Conservation (phyloP, 495 filamentous ascomycete genomes). For the Penicillium turbatum region DNA sequence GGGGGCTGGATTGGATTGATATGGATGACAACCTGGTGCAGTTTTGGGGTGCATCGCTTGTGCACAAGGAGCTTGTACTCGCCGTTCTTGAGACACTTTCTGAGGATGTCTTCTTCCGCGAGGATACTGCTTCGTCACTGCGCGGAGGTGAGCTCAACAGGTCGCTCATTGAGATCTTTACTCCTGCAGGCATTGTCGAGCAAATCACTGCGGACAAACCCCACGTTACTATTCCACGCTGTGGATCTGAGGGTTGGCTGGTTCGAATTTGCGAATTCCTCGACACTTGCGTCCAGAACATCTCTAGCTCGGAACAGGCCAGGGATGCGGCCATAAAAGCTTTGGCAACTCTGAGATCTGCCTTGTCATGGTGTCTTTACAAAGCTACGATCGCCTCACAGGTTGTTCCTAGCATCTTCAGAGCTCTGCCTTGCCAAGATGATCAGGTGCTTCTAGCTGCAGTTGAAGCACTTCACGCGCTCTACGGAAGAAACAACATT, state of each 20-base stretch:
- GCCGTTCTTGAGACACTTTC: conserved; percentile 87
- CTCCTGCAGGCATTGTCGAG: conserved; percentile 66
- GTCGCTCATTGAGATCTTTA: conserved; percentile 89
- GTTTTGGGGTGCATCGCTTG: conserved; percentile 70
- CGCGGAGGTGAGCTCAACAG: conserved; percentile 79
- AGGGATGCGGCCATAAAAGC: conserved; percentile 62
- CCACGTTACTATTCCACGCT: conserved; percentile 58
- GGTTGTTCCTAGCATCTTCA: conserved; percentile 67
- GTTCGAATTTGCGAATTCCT: conserved; percentile 70
- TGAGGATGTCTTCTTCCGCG: conserved; percentile 87
- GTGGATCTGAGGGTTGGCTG: conserved; percentile 82
- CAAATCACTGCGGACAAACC: conserved; percentile 69
- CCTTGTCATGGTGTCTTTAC: conserved; percentile 78
- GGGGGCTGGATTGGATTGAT: conserved; percentile 85
- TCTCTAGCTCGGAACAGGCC: conserved; percentile 59
- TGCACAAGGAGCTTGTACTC: conserved; percentile 76
- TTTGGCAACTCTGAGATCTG: conserved; percentile 68
- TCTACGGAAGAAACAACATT: conserved; percentile 72
- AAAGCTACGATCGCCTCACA: conserved; percentile 67
- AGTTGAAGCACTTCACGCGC: conserved; percentile 74
- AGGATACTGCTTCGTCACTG: conserved; percentile 78
- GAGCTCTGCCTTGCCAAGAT: conserved; percentile 66
- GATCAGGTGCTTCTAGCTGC: conserved; percentile 75
- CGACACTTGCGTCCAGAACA: conserved; percentile 62
- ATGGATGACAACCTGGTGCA: conserved; percentile 83